Conservation (phyloP, 441 rosid species). For the Aquilaria agallochum region DNA sequence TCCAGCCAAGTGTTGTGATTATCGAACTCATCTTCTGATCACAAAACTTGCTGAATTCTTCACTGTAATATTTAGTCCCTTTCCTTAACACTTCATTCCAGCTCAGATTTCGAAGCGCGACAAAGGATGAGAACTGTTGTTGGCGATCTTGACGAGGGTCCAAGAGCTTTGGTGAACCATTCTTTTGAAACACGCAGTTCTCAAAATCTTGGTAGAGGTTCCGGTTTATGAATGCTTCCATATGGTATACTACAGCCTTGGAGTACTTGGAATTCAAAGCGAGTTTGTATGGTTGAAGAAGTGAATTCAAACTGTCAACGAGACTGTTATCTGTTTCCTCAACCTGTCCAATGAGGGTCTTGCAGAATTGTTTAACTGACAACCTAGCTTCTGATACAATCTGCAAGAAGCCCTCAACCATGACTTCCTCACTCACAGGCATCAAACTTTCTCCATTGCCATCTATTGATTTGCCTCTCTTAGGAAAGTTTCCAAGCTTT, state of each 20-base stretch:
- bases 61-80: conserved; percentile 90
- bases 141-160: conserved; percentile 80
- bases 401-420: conserved; percentile 91
- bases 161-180: conserved; percentile 63
- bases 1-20: conserved; percentile 72
- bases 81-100: conserved; percentile 92
- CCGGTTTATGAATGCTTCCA: conserved; percentile 81
- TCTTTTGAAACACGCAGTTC: conserved; percentile 71
- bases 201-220: conserved; percentile 85
- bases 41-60: conserved; percentile 92
- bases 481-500: conserved; percentile 27
- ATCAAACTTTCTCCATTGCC: conserved; percentile 32
- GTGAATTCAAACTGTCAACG: conserved; percentile 51
- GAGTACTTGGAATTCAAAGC: conserved; percentile 61
- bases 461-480: conserved; percentile 32
- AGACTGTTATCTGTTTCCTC: conserved; percentile 65
- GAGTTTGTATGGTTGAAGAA: conserved; percentile 63
- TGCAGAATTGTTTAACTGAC: conserved; percentile 91
- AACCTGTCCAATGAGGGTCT: conserved; percentile 58
- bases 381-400: conserved; percentile 90
- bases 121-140: conserved; percentile 68
- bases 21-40: conserved; percentile 94
- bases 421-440: conserved; percentile 87
- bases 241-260: conserved; percentile 63
- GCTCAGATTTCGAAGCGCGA: conserved; percentile 76